A percentile compares a stretch with the other conserved stretches of the same genome.
Evolutionary conservation across 306 rosid species (phyloP).

Genomic region (Medicago lupulina): DNA sequence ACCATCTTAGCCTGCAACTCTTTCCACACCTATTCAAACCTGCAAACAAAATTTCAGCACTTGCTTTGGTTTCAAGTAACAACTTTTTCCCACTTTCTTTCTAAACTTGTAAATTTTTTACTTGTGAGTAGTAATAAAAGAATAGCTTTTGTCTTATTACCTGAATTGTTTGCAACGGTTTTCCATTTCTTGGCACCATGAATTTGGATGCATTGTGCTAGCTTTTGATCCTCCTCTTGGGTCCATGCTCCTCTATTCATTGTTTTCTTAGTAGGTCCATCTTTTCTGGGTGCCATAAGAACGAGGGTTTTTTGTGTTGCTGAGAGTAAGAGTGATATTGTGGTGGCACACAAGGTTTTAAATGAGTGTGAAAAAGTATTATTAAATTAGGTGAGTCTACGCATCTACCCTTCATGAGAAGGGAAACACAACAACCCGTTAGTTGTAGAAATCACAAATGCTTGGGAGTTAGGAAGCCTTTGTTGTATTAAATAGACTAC

Average conservation of each 20-base stretch:
- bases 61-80: background rate
- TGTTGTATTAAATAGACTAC: too few relatives aligned
- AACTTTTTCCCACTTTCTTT: background rate
- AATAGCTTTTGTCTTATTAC: slow-evolving; percentile 31
- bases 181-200: slow-evolving; percentile 77
- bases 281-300: slow-evolving; percentile 55
- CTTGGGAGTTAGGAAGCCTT: too few relatives aligned
- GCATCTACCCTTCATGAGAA: slow-evolving; percentile 14
- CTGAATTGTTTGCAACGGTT: slow-evolving; percentile 55
- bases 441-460: background rate
- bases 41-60: slow-evolving; percentile 11
- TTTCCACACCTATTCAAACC: slow-evolving; percentile 63
- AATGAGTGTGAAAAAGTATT: background rate
- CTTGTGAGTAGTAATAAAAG: background rate
- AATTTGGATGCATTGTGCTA: slow-evolving; percentile 55
- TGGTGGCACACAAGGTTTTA: background rate
- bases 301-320: background rate
- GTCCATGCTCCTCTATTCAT: slow-evolving; percentile 70
- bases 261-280: slow-evolving; percentile 41
- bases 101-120: background rate
- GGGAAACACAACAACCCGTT: slow-evolving; percentile 4
- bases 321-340: background rate
- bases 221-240: slow-evolving; percentile 61
- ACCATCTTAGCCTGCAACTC: slow-evolving; percentile 76
- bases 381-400: background rate